Percentiles rank a stretch among this genome's conserved stretches.
phyloP scores from a whole-genome alignment of 176 grass and related monocot genomes.

The Oryza punctata region DNA sequence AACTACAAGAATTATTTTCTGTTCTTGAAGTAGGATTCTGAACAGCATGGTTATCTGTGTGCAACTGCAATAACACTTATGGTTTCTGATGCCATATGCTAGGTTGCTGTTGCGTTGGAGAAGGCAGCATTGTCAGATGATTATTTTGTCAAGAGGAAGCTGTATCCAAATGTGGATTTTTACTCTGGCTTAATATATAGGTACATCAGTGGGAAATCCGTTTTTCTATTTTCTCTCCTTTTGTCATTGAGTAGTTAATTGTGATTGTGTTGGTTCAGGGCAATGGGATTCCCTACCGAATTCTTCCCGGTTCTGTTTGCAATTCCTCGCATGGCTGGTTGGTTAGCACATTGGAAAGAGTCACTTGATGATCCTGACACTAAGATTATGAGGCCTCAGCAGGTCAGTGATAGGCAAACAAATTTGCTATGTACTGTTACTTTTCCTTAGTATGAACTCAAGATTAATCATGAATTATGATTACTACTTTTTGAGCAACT shows the following conservation, averaged over 20 bases:
- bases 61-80: neutral
- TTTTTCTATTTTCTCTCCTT: neutral
- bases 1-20: neutral
- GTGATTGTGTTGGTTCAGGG: constrained; percentile 52
- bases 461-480: neutral
- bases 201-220: constrained; percentile 43
- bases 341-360: constrained; percentile 93
- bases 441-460: neutral
- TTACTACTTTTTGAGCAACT: neutral
- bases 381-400: constrained; percentile 98
- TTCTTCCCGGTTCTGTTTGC: constrained; percentile 96
- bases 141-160: constrained; percentile 95
- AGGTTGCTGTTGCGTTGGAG: constrained; percentile 94
- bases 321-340: constrained; percentile 96
- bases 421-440: neutral
- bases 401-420: constrained; percentile 51
- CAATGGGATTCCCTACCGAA: constrained; percentile 95
- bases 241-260: constrained; percentile 15
- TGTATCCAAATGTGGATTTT: constrained; percentile 99
- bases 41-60: neutral
- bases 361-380: constrained; percentile 95
- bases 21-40: constrained; percentile 6
- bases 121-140: constrained; percentile 95
- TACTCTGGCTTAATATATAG: constrained; percentile 97
- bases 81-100: constrained; percentile 37